These are phyloP conservation scores for Boletus insuetus DNA, from an alignment of 768 basidiomycete species.

Conservation along the genomic window DNA sequence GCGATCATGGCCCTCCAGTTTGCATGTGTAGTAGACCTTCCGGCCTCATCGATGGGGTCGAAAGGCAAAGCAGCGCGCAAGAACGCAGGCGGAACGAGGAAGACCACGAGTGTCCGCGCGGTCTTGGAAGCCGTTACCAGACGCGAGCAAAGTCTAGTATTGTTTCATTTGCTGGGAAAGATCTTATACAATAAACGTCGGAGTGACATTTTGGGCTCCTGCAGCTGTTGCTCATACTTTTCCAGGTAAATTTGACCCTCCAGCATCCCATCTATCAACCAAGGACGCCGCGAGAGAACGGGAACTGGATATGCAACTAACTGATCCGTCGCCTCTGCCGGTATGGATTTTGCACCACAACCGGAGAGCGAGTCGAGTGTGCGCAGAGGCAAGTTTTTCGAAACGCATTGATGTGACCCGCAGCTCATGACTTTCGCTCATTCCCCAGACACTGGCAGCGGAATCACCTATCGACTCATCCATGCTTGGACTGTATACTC, in stretches of 20 bases:
- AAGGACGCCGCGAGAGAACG: constrained; percentile 65
- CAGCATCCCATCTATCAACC: constrained; percentile 49
- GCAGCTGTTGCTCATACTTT: constrained; percentile 1
- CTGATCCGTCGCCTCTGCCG: constrained; percentile 57
- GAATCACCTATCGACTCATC: constrained; percentile 92
- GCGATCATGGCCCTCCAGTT: constrained; percentile 95
- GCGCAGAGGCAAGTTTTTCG: constrained; percentile 58
- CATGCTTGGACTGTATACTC: constrained; percentile 84
- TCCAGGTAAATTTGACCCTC: constrained; percentile 74
- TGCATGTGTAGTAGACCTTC: constrained; percentile 50
- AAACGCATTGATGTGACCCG: not conserved
- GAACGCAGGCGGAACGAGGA: constrained; percentile 18
- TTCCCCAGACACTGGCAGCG: constrained; percentile 60
- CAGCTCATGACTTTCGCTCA: not conserved
- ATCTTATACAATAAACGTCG: constrained; percentile 93
- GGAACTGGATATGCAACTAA: constrained; percentile 51
- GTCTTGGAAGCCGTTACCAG: constrained; percentile 74
- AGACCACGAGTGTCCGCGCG: constrained; percentile 24
- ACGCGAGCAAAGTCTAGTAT: constrained; percentile 78
- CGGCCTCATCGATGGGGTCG: constrained; percentile 12
- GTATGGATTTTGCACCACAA: constrained; percentile 56
- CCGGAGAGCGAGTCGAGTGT: constrained; percentile 68
- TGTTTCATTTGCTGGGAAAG: constrained; percentile 94
- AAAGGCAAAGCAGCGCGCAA: constrained; percentile 33
- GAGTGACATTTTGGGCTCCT: not conserved